phyloP scores from a whole-genome alignment of 371 early-diverging fungal species.

The Batrachochytrium dendrobatidis region DNA sequence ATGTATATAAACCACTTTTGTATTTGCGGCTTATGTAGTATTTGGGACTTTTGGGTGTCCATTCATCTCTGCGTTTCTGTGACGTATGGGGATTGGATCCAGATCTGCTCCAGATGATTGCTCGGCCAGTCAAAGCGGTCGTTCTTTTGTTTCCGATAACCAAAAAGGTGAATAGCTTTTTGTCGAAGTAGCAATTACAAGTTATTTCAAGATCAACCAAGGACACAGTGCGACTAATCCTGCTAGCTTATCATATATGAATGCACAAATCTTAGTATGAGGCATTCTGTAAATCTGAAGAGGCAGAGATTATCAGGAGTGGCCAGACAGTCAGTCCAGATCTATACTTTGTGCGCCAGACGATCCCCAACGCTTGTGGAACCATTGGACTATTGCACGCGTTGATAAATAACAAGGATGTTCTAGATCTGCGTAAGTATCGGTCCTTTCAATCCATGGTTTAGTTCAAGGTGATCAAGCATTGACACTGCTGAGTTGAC shows the following conservation, averaged over 20 bases:
- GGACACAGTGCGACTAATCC: neutral
- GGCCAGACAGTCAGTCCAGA: conserved; percentile 50
- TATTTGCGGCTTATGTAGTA: too few species aligned
- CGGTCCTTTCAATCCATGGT: neutral
- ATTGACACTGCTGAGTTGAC: neutral
- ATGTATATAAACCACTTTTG: too few species aligned
- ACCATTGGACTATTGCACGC: conserved; percentile 47
- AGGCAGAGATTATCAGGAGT: conserved; percentile 36
- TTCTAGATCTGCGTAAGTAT: conserved; percentile 13
- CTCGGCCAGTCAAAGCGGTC: conserved; percentile 72
- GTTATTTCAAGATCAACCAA: neutral
- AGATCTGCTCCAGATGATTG: conserved; percentile 69
- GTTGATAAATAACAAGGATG: conserved; percentile 31
- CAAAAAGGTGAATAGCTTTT: conserved; percentile 15
- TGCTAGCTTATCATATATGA: neutral
- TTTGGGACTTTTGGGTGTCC: conserved; percentile 19
- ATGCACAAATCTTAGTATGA: conserved; percentile 37
- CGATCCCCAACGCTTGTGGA: conserved; percentile 84
- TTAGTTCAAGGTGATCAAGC: too few species aligned
- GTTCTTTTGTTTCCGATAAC: conserved; percentile 61
- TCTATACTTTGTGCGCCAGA: conserved; percentile 74
- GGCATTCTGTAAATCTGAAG: conserved; percentile 46
- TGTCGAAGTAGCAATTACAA: neutral
- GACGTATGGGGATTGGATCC: conserved; percentile 64
- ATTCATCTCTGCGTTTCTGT: conserved; percentile 8